Evolutionary conservation across 31 red algal genomes (phyloP).

Genomic region (Endocladia muricata): DNA sequence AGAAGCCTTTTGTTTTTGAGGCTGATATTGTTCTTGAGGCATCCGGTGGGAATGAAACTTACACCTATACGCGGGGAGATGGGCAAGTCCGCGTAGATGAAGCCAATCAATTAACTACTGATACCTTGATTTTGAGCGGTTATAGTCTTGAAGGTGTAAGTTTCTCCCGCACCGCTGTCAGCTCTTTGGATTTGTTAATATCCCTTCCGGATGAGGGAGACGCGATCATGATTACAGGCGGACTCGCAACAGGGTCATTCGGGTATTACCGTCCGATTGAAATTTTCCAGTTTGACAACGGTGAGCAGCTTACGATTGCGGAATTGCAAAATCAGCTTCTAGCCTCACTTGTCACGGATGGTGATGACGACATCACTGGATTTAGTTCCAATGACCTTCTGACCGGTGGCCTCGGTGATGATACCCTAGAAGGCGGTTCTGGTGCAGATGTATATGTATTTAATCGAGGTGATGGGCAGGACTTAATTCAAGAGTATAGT

Average conservation of each 20-base stretch:
- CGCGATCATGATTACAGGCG: no score
- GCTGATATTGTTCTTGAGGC: neutral
- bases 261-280: no score
- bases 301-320: neutral
- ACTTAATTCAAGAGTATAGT: neutral
- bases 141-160: neutral
- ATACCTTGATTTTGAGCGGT: neutral
- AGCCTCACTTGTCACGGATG: neutral
- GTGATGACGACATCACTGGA: neutral
- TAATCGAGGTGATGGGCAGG: slow-evolving; percentile 6
- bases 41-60: neutral
- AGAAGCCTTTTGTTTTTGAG: no score
- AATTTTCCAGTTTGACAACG: neutral
- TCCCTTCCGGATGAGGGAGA: no score
- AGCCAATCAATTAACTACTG: neutral
- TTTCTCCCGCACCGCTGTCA: neutral
- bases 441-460: neutral
- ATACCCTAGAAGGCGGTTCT: neutral
- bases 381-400: slow-evolving; percentile 6
- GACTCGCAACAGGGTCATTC: no score
- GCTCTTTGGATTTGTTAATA: no score
- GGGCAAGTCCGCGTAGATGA: neutral
- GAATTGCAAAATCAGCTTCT: neutral
- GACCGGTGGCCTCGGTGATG: slow-evolving; percentile 2
- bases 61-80: neutral